phyloP scores from a whole-genome alignment of 2,329 filamentous ascomycete genomes.

The Coleophoma cylindrospora region DNA sequence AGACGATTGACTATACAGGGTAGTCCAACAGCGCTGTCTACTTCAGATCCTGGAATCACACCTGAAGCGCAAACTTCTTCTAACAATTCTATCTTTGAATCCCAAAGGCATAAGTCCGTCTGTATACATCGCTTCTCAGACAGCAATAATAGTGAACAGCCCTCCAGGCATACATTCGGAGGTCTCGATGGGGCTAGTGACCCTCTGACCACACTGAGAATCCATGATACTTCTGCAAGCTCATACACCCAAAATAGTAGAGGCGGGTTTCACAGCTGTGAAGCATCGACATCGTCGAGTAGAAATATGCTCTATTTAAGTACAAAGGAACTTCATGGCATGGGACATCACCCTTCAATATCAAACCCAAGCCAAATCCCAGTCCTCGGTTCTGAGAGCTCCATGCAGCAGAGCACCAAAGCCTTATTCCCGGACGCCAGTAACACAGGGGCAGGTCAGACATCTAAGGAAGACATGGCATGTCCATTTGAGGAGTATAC shows the following conservation, averaged over 20 bases:
- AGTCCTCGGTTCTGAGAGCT: not conserved
- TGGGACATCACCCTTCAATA: conserved; percentile 1
- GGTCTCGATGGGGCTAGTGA: conserved; percentile 18
- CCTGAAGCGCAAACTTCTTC: not conserved
- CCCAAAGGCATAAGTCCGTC: no score
- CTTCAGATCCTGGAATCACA: not conserved
- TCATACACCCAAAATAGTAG: conserved; percentile 19
- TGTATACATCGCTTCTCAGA: no score
- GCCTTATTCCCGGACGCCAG: not conserved
- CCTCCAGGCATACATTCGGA: not conserved
- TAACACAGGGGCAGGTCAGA: not conserved
- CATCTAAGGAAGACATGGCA: no score
- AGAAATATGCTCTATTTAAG: conserved; percentile 1
- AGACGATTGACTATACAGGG: conserved; percentile 10
- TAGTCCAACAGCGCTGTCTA: not conserved
- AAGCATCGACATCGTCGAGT: conserved; percentile 2
- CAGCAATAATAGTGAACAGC: no score
- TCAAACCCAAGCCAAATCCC: not conserved
- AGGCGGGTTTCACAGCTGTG: conserved; percentile 16
- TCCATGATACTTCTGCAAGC: conserved; percentile 6
- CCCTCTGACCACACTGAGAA: not conserved
- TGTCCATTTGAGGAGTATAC: no score
- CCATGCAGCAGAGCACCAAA: no score
- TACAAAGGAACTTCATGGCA: conserved; percentile 3
- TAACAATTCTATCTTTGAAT: no score